Conservation (phyloP, 2,329 filamentous ascomycete species). For the Arachnomyces sp. region DNA sequence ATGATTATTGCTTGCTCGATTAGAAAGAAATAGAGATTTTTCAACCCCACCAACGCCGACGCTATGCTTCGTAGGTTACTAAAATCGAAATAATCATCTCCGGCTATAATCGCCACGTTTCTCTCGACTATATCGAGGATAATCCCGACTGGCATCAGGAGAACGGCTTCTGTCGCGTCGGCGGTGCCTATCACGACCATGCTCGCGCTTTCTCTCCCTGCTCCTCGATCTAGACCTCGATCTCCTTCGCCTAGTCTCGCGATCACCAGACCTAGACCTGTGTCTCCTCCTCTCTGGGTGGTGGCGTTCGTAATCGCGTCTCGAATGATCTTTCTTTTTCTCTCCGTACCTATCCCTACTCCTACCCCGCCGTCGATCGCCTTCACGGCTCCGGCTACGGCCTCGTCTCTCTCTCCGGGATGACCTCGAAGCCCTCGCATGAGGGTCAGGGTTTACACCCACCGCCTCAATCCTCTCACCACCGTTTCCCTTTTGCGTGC, state of each 20-base stretch:
- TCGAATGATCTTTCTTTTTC: conserved; percentile 39
- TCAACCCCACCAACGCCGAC: conserved; percentile 7
- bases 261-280: conserved; percentile 16
- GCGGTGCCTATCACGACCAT: conserved; percentile 17
- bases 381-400: conserved; percentile 25
- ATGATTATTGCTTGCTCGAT: neutral
- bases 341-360: conserved; percentile 21
- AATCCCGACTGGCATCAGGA: conserved; percentile 16
- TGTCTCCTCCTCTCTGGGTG: conserved; percentile 15
- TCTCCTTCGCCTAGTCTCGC: conserved; percentile 19
- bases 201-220: conserved; percentile 18
- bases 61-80: conserved; percentile 6
- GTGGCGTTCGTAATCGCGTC: conserved; percentile 25
- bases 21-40: neutral
- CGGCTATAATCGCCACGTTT: conserved; percentile 19
- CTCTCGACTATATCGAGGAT: conserved; percentile 20
- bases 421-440: conserved; percentile 1
- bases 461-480: conserved; percentile 21
- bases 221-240: conserved; percentile 23
- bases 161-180: conserved; percentile 19
- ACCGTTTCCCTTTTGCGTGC: conserved; percentile 20
- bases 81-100: conserved; percentile 13
- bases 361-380: conserved; percentile 23
- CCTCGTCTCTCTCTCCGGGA: conserved; percentile 22
- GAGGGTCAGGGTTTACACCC: conserved; percentile 13